phyloP scores from a whole-genome alignment of 2,329 filamentous ascomycete genomes.

The Xylariaceae sp. region DNA sequence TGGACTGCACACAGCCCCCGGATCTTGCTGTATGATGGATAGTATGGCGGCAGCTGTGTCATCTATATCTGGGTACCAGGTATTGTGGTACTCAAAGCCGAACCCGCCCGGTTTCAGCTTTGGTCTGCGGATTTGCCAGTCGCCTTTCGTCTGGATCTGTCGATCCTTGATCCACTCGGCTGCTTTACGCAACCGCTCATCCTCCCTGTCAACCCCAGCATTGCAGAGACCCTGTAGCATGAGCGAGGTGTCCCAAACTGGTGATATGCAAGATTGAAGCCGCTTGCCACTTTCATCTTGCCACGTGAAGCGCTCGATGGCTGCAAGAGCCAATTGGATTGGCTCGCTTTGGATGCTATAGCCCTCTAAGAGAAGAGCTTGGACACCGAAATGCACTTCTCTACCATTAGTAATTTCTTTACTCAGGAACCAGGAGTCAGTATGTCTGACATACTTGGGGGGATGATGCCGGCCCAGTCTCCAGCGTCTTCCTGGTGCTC shows the following conservation, averaged over 20 bases:
- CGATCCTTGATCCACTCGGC: background rate
- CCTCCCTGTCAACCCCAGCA: background rate
- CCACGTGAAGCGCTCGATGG: constrained; percentile 7
- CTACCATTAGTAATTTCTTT: no score
- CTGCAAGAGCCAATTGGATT: background rate
- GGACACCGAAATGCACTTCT: constrained; percentile 26
- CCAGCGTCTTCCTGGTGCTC: constrained; percentile 31
- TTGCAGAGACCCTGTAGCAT: constrained; percentile 28
- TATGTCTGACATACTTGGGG: no score
- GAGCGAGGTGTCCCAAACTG: constrained; percentile 35
- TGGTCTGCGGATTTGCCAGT: background rate
- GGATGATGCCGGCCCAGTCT: constrained; percentile 32
- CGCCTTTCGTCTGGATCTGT: background rate
- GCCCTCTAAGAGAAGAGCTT: constrained; percentile 31
- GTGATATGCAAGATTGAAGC: constrained; percentile 28
- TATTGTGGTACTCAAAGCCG: constrained; percentile 33
- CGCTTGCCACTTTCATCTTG: constrained; percentile 29
- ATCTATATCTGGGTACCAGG: constrained; percentile 34
- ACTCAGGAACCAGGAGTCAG: no score
- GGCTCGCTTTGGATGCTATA: constrained; percentile 10
- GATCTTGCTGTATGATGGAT: constrained; percentile 19
- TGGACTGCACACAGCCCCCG: background rate
- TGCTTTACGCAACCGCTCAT: background rate
- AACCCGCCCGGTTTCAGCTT: constrained; percentile 24
- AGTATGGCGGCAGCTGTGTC: constrained; percentile 33